Base-by-base conservation (phyloP, 1,284 basidiomycete species). In the Apiotrichum gamsii region DNA sequence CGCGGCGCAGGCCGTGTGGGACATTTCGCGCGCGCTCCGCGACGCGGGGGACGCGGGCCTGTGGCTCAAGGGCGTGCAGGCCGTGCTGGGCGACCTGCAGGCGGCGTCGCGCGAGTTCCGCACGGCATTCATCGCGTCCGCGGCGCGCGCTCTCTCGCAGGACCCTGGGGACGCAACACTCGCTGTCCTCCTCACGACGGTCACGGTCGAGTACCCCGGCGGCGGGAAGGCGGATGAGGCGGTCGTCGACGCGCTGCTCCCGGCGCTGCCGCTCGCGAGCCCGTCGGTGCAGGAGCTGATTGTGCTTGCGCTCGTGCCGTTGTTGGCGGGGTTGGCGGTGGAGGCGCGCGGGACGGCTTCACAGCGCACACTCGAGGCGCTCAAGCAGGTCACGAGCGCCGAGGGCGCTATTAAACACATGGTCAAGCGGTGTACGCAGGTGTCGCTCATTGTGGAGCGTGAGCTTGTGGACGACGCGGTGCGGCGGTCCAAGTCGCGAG, bases 221-320 rank as follows among this genome's bases (percentile, higher is more conserved):
- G 15, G 34, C 2, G n/a, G n/a, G n/a, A 23, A 15, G 5, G 35
- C 39, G 9, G 30, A 40, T 0, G 16, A 36, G 13, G 19, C 29
- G 16, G 24, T 51, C 5, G 34, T 50, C 19, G 11, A 40, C 3
- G 42, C 39, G 3, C 34, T 52, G 15, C 36, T 43, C 11, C 24
- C 20, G 10, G 34, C 46, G 30, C 28, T 57, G 10, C 29, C 35
- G n/a, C 16, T 6, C 20, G 16, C 28, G 3, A 14, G 42, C 40
- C 47, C 49, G 28, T 52, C 50, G 5, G 53, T 63, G 2, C 61
- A 62, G 46, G 63, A 65, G 31, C 39, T 63, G 4, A 36, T 57
- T 10, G 35, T 63, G 24, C 52, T 60, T 8, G 45, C 58, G 1
- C 32, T 60, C 4, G 51, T 60, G 5, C 45, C 55, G 3, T 46